A percentile compares a stretch with the other conserved stretches of the same genome.
These are phyloP conservation scores for Phialophora verrucosa DNA, from an alignment of 2,329 filamentous ascomycete genomes.

Conservation along the genomic window DNA sequence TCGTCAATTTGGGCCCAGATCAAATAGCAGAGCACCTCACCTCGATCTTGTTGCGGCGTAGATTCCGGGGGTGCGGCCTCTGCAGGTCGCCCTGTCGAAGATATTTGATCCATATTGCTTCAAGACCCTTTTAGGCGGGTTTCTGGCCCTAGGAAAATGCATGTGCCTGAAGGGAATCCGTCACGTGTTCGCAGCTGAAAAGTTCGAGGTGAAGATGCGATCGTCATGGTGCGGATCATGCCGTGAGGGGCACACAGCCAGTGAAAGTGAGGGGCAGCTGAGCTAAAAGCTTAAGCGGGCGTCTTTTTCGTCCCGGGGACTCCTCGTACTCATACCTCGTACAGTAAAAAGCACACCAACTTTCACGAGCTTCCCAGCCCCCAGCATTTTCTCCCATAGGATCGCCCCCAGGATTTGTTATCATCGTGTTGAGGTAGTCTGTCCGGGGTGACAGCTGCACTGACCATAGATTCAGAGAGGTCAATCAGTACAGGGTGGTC, in stretches of 20 bases:
- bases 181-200: not conserved
- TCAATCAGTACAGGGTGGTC: not conserved
- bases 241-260: not conserved
- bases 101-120: not conserved
- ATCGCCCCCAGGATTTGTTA: not conserved
- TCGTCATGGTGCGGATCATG: not conserved
- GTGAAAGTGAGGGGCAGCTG: not conserved
- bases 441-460: not conserved
- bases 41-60: conserved; percentile 12
- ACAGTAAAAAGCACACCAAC: not conserved
- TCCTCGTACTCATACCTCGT: no score
- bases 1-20: not conserved
- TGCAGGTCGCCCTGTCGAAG: not conserved
- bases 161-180: not conserved
- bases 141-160: not conserved
- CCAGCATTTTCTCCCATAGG: conserved; percentile 4
- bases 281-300: not conserved
- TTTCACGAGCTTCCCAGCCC: conserved; percentile 10
- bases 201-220: not conserved
- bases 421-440: not conserved
- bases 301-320: not conserved
- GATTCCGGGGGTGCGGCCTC: not conserved
- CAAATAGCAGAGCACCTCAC: conserved; percentile 12
- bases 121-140: not conserved
- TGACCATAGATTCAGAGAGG: not conserved